Conservation (phyloP, 306 rosid genomes). For the Rosa multiflora region DNA sequence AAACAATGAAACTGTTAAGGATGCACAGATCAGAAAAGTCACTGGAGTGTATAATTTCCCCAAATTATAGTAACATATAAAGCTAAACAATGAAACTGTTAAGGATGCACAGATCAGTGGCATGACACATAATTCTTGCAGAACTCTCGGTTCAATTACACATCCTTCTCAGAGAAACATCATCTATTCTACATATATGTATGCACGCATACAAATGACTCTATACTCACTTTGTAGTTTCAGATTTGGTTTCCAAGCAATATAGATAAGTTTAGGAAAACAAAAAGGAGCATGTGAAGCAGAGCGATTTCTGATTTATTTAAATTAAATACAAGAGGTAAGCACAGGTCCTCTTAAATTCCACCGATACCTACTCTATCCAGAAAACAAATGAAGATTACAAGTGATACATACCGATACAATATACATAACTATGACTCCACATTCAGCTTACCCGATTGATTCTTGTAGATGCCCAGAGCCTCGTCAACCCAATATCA, state of each 20-base stretch:
- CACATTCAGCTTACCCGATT: conserved; percentile 12
- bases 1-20: not conserved
- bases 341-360: not conserved
- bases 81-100: not conserved
- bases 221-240: not conserved
- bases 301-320: not conserved
- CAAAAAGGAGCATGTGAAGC: not conserved
- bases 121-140: not conserved
- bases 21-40: too few relatives aligned
- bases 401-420: conserved; percentile 26
- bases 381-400: not conserved
- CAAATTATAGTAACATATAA: not conserved
- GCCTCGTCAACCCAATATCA: not conserved
- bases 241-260: not conserved
- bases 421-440: not conserved
- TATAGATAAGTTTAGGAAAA: not conserved
- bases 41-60: not conserved
- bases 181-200: not conserved
- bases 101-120: not conserved
- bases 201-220: not conserved
- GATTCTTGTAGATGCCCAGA: conserved; percentile 11
- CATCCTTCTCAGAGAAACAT: not conserved
- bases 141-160: not conserved
- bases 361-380: not conserved
- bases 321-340: conserved; percentile 1